Conservation (phyloP, 768 basidiomycete genomes). For the Leccinum longicurvipes region DNA sequence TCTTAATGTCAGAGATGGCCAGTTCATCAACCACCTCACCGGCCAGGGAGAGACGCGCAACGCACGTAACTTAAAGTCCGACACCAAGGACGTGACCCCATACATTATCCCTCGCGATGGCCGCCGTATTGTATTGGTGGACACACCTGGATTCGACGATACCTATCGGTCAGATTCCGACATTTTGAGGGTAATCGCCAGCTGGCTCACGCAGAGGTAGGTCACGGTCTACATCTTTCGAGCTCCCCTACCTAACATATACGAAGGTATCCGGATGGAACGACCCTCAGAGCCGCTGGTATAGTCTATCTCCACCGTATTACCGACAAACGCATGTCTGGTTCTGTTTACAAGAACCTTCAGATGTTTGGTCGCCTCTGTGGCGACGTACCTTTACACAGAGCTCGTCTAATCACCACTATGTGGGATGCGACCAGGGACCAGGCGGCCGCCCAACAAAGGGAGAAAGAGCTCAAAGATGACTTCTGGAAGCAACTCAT, state of each 20-base stretch:
- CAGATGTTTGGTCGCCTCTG: conserved; percentile 35
- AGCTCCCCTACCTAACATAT: neutral
- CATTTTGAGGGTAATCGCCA: conserved; percentile 11
- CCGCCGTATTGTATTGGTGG: conserved; percentile 13
- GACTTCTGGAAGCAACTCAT: conserved; percentile 24
- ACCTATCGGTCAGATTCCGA: conserved; percentile 13
- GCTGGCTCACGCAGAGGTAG: conserved; percentile 20
- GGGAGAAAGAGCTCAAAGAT: conserved; percentile 23
- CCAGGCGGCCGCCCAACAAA: neutral
- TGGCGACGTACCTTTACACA: conserved; percentile 27
- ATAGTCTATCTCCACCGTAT: conserved; percentile 35
- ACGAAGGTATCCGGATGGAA: conserved; percentile 6
- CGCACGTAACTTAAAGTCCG: conserved; percentile 6
- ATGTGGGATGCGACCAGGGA: conserved; percentile 35
- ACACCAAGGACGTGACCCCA: conserved; percentile 9
- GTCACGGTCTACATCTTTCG: neutral
- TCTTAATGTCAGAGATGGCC: neutral
- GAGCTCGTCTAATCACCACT: conserved; percentile 36
- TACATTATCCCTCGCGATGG: neutral
- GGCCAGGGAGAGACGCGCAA: neutral
- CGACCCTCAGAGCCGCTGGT: conserved; percentile 22
- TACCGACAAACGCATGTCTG: conserved; percentile 34
- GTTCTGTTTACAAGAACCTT: conserved; percentile 30
- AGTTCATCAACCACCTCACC: conserved; percentile 17
- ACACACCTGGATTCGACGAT: conserved; percentile 22